A percentile compares a stretch with the other conserved stretches of the same genome.
phyloP scores from a whole-genome alignment of 257 asterid genomes.

The Forsythia suspensa region DNA sequence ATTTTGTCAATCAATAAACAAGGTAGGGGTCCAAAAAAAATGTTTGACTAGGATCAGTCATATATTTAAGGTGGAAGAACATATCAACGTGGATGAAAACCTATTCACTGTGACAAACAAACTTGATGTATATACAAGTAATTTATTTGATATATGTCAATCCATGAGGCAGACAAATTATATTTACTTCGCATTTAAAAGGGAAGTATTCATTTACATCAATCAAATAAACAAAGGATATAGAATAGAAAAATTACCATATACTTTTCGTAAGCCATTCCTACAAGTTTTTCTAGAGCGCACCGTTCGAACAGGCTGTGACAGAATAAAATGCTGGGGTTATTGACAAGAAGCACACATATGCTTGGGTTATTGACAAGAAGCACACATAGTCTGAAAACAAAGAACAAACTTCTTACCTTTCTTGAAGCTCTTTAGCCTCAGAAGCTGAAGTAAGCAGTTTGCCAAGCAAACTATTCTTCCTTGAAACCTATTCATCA shows the following conservation, averaged over 20 bases:
- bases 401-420: conserved; percentile 38
- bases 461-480: conserved; percentile 33
- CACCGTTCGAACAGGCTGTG: conserved; percentile 72
- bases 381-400: conserved; percentile 16
- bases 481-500: conserved; percentile 38
- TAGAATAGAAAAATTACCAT: conserved; percentile 55
- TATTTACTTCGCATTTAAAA: conserved; percentile 17
- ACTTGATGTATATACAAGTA: neutral
- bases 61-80: neutral
- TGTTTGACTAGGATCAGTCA: neutral
- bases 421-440: conserved; percentile 39
- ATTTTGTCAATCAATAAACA: too few species aligned
- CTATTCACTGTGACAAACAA: neutral
- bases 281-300: conserved; percentile 78
- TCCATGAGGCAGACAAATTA: conserved; percentile 19
- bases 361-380: conserved; percentile 28
- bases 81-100: neutral
- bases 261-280: conserved; percentile 79
- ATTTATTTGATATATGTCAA: conserved; percentile 12
- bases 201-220: neutral
- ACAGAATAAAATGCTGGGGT: conserved; percentile 30
- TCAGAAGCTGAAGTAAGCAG: conserved; percentile 35
- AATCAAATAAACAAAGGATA: conserved; percentile 17
- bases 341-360: conserved; percentile 21
- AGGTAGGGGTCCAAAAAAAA: neutral